Evolutionary conservation across 331 rosid genomes (phyloP).

Genomic region (Prunus yedoensis): DNA sequence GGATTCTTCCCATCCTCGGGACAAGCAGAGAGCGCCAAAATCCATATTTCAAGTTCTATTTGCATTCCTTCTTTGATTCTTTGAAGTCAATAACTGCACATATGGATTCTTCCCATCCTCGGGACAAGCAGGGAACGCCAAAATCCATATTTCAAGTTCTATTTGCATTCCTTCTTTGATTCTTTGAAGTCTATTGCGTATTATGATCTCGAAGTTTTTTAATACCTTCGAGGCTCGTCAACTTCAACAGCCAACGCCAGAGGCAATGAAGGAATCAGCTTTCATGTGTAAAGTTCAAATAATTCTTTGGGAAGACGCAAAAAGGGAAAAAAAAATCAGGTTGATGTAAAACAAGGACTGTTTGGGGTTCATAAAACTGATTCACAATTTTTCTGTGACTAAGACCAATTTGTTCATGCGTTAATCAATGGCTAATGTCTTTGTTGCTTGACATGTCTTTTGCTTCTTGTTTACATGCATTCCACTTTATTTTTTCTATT

Average conservation of each 20-base stretch:
- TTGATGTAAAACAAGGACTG: constrained; percentile 17
- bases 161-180: constrained; percentile 75
- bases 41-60: constrained; percentile 75
- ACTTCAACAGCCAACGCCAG: constrained; percentile 26
- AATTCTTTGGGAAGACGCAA: constrained; percentile 4
- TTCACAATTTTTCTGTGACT: constrained; percentile 25
- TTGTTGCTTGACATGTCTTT: background rate
- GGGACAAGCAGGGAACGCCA: constrained; percentile 48
- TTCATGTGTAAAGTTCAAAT: constrained; percentile 4
- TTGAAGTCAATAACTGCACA: constrained; percentile 37
- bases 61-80: constrained; percentile 77
- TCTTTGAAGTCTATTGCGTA: constrained; percentile 44
- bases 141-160: constrained; percentile 74
- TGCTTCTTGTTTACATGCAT: background rate
- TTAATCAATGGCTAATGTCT: constrained; percentile 21
- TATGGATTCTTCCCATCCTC: constrained; percentile 31
- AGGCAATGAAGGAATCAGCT: constrained; percentile 31
- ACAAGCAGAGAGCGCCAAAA: constrained; percentile 55
- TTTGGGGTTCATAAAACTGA: background rate
- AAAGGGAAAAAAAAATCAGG: background rate
- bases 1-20: constrained; percentile 28
- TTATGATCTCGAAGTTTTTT: background rate
- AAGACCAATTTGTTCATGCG: constrained; percentile 16
- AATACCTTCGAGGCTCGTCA: constrained; percentile 1
- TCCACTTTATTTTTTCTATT: background rate